Conservation (phyloP, 805 yeast species). For the Candida maris region DNA sequence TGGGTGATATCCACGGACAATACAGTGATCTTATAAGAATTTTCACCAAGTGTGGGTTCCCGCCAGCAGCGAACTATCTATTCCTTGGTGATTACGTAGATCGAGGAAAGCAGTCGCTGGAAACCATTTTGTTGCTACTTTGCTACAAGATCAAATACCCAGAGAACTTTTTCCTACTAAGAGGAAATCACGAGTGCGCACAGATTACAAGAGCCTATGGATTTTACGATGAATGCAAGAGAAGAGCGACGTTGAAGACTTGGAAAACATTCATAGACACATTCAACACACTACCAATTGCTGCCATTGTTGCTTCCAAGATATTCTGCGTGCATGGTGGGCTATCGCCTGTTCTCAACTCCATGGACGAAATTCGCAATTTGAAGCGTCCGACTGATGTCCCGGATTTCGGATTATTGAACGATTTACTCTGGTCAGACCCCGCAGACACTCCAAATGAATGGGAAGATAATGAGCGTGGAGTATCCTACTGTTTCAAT, state of each 20-base stretch:
- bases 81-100: conserved; percentile 97
- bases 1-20: conserved; percentile 97
- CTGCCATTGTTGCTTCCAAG: conserved; percentile 93
- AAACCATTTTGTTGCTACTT: conserved; percentile 79
- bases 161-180: conserved; percentile 84
- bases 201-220: conserved; percentile 96
- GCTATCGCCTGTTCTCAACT: conserved; percentile 66
- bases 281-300: conserved; percentile 91
- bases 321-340: conserved; percentile 92
- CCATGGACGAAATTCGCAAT: conserved; percentile 70
- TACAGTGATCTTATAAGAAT: conserved; percentile 86
- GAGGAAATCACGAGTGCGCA: conserved; percentile 98
- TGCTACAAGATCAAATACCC: conserved; percentile 97
- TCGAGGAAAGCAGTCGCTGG: conserved; percentile 93
- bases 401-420: conserved; percentile 76
- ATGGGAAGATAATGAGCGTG: conserved; percentile 87
- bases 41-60: conserved; percentile 95
- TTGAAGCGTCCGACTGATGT: conserved; percentile 83
- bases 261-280: conserved; percentile 95
- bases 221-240: conserved; percentile 95
- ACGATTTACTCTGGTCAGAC: conserved; percentile 80
- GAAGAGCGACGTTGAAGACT: conserved; percentile 85
- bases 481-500: conserved; percentile 76
- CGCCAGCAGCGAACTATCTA: conserved; percentile 88
- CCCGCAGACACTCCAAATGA: conserved; percentile 80